phyloP scores from a whole-genome alignment of 306 rosid genomes.

The Cicer bijugum region DNA sequence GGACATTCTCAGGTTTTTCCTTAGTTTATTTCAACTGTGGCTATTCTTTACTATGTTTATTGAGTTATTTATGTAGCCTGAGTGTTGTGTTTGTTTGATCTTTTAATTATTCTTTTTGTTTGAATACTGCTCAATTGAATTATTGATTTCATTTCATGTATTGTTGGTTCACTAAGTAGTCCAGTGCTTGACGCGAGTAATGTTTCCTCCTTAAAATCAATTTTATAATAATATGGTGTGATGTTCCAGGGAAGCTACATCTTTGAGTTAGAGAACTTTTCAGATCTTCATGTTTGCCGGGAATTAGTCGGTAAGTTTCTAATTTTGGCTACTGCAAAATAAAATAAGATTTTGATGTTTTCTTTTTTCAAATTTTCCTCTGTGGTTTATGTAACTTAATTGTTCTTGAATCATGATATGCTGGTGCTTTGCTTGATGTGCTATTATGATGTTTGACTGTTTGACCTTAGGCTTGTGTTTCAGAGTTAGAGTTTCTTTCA shows the following conservation, averaged over 20 bases:
- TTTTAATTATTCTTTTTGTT: not conserved
- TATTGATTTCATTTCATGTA: not conserved
- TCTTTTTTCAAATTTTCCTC: not conserved
- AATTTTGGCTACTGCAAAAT: slow-evolving; percentile 13
- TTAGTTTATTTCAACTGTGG: slow-evolving; percentile 17
- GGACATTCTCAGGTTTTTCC: slow-evolving; percentile 64
- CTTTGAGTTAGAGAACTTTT: slow-evolving; percentile 77
- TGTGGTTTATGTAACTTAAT: not conserved
- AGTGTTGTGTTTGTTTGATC: not conserved
- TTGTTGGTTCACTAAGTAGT: slow-evolving; percentile 14
- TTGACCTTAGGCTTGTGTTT: slow-evolving; percentile 32
- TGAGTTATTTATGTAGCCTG: slow-evolving; percentile 18
- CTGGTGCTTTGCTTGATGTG: slow-evolving; percentile 39
- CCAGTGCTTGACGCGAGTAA: not conserved
- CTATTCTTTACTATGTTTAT: slow-evolving; percentile 6
- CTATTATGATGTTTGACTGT: slow-evolving; percentile 11
- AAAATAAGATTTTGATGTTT: slow-evolving; percentile 12
- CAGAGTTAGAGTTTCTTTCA: slow-evolving; percentile 21
- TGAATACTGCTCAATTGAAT: not conserved
- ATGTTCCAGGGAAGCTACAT: slow-evolving; percentile 80
- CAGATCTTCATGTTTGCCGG: slow-evolving; percentile 84
- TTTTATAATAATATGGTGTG: slow-evolving; percentile 23
- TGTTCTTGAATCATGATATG: slow-evolving; percentile 19
- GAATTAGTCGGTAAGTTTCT: slow-evolving; percentile 76
- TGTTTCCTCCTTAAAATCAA: slow-evolving; percentile 13